A percentile compares a stretch with the other conserved stretches of the same genome.
These are phyloP conservation scores for Sungouiella blattae DNA, from an alignment of 805 yeast genomes.

Conservation along the genomic window DNA sequence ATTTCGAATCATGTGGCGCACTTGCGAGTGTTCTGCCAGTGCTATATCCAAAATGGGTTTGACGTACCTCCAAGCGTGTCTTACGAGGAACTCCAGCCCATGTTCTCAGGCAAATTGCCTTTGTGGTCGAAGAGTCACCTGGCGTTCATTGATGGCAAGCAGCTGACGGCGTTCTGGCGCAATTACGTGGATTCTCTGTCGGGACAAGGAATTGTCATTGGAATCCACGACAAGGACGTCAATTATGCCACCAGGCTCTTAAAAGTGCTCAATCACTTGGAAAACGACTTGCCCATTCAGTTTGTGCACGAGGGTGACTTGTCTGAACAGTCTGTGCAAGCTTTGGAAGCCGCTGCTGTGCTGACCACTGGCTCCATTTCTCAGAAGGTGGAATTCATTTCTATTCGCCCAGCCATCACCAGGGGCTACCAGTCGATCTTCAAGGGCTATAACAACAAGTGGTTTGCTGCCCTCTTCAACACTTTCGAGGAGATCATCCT, in stretches of 20 bases:
- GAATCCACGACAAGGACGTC: constrained; percentile 10
- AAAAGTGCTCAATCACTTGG: constrained; percentile 7
- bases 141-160: constrained; percentile 4
- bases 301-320: constrained; percentile 13
- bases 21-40: constrained; percentile 10
- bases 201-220: constrained; percentile 15
- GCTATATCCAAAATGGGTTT: constrained; percentile 8
- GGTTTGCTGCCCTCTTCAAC: constrained; percentile 16
- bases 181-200: constrained; percentile 4
- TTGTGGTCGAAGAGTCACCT: constrained; percentile 2
- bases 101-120: constrained; percentile 11
- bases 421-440: constrained; percentile 19
- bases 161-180: constrained; percentile 6
- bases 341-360: constrained; percentile 4
- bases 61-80: background rate
- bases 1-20: constrained; percentile 14
- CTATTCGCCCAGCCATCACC: constrained; percentile 17
- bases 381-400: constrained; percentile 11
- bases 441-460: constrained; percentile 26
- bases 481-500: constrained; percentile 30
- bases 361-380: background rate
- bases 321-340: constrained; percentile 5
- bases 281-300: constrained; percentile 12
- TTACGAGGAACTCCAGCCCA: constrained; percentile 13
- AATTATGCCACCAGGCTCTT: constrained; percentile 11